A percentile compares a stretch with the other conserved stretches of the same genome.
Conservation (phyloP, 2,329 filamentous ascomycete genomes). For the Teratosphaeria zuluensis region DNA sequence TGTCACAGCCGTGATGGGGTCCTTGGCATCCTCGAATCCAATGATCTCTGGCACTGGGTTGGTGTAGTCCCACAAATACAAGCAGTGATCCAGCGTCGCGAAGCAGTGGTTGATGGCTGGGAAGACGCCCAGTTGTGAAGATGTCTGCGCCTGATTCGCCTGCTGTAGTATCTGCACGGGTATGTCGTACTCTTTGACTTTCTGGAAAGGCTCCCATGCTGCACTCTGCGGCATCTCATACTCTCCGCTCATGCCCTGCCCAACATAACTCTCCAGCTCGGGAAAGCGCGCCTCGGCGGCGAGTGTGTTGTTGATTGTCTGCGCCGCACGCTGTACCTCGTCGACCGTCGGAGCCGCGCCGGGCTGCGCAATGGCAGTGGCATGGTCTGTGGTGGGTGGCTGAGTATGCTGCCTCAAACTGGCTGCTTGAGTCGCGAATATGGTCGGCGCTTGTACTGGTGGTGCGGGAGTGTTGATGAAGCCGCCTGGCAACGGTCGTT, state of each 20-base stretch:
- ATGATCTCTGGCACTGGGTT: constrained; percentile 83
- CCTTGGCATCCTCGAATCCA: constrained; percentile 79
- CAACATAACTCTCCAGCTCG: constrained; percentile 79
- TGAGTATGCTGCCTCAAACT: constrained; percentile 18
- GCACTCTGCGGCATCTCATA: constrained; percentile 63
- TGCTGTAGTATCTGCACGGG: constrained; percentile 88
- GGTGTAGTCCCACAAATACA: constrained; percentile 98
- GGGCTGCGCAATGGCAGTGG: constrained; percentile 1
- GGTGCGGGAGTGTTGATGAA: constrained; percentile 64
- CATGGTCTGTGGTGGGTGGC: constrained; percentile 5
- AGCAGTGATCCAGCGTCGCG: constrained; percentile 88
- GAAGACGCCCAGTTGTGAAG: constrained; percentile 91
- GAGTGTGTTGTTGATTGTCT: constrained; percentile 72
- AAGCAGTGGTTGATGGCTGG: constrained; percentile 91
- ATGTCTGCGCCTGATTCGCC: constrained; percentile 76
- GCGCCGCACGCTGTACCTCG: constrained; percentile 69
- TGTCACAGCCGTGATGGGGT: constrained; percentile 84
- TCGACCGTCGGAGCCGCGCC: constrained; percentile 33
- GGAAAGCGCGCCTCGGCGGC: constrained; percentile 71
- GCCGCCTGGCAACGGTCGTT: constrained; percentile 64
- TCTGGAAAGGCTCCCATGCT: constrained; percentile 84
- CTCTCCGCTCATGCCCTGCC: constrained; percentile 76
- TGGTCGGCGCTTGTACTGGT: constrained; percentile 23
- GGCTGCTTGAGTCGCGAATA: constrained; percentile 24
- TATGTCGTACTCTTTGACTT: constrained; percentile 75